These are phyloP conservation scores for Epichloe hybrida DNA, from an alignment of 2,329 filamentous ascomycete genomes.

Conservation along the genomic window DNA sequence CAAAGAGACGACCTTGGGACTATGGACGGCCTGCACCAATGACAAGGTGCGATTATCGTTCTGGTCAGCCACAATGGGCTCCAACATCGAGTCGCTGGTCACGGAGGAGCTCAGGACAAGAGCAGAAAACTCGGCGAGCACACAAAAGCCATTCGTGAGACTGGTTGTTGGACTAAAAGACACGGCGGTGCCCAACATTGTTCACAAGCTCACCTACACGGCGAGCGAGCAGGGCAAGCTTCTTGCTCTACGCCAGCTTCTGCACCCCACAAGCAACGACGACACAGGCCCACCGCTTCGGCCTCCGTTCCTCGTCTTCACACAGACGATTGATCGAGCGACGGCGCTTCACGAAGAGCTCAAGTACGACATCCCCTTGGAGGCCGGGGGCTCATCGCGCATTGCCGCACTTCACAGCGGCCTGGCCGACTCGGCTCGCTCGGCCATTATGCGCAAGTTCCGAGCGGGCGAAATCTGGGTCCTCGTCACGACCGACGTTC, in stretches of 20 bases:
- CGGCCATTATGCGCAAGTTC: slow-evolving; percentile 77
- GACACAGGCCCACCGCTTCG: slow-evolving; percentile 50
- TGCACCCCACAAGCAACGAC: slow-evolving; percentile 55
- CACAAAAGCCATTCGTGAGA: slow-evolving; percentile 50
- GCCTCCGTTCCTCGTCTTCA: slow-evolving; percentile 89
- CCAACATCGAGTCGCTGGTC: slow-evolving; percentile 72
- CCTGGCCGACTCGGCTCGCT: slow-evolving; percentile 61
- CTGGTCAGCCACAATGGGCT: slow-evolving; percentile 96
- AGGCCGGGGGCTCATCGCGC: slow-evolving; percentile 70
- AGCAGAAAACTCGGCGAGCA: slow-evolving; percentile 23
- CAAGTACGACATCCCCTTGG: slow-evolving; percentile 82
- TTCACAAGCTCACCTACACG: slow-evolving; percentile 79
- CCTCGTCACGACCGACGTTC: slow-evolving; percentile 85
- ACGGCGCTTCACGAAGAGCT: slow-evolving; percentile 79
- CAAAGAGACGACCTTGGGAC: slow-evolving; percentile 69
- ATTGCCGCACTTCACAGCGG: slow-evolving; percentile 86
- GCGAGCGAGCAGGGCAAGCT: slow-evolving; percentile 91
- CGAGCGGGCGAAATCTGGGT: slow-evolving; percentile 90
- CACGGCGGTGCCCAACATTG: slow-evolving; percentile 82
- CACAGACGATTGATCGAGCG: slow-evolving; percentile 86
- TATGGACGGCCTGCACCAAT: slow-evolving; percentile 70
- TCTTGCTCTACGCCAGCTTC: slow-evolving; percentile 74
- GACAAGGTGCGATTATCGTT: slow-evolving; percentile 60
- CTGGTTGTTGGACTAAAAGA: slow-evolving; percentile 95
- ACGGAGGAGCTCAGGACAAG: slow-evolving; percentile 51